Evolutionary conservation across 306 rosid genomes (phyloP), one percentile per base, ranked within the genome.

Genomic region (Abrus pulchellus): DNA sequence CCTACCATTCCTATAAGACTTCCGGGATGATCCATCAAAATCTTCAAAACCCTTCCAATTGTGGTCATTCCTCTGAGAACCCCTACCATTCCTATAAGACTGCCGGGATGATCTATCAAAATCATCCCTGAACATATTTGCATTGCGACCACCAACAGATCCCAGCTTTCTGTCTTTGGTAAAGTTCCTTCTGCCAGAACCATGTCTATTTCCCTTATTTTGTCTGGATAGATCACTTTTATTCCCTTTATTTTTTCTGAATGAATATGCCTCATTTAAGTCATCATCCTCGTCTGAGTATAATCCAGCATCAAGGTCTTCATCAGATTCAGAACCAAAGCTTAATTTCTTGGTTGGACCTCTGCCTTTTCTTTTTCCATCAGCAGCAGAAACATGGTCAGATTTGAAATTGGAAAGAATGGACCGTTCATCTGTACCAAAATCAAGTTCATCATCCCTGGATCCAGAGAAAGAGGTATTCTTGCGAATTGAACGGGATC

Each of bases 261-360:
- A 85, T 44, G 87, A 72, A 70, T 84, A 69, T 45, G 10, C 75
- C 47, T 78, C 75, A 62, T 82, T 73, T 71, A 82, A 79, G 78
- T 88, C 91, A 72, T 82, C 93, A 80, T 93, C 94, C 53, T 81
- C 88, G 62, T 92, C 97, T 48, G 98, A 92, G 88, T 87, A 84
- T 49, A 92, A 84, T 79, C 97, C 97, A 60, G 54, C 88, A 33
- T 76, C 92, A 59, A 33, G 65, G 68, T 88, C 93, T 49, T 89
- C 97, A 30, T 94, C 97, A 76, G 99, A 93, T 69, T 94, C 97
- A 67, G 99, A 94, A 82, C 94, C 95, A 86, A 85, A 88, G 89
- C 94, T 93, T 82, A 89, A 80, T 54, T 87, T 74, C 89, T 88
- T 91, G 53, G 87, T 71, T 20, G 88, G 77, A 72, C 82, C 88